Evolutionary conservation across 495 filamentous ascomycete genomes (phyloP), one percentile per base, ranked within the genome.

Genomic region (Polyplosphaeria fusca): DNA sequence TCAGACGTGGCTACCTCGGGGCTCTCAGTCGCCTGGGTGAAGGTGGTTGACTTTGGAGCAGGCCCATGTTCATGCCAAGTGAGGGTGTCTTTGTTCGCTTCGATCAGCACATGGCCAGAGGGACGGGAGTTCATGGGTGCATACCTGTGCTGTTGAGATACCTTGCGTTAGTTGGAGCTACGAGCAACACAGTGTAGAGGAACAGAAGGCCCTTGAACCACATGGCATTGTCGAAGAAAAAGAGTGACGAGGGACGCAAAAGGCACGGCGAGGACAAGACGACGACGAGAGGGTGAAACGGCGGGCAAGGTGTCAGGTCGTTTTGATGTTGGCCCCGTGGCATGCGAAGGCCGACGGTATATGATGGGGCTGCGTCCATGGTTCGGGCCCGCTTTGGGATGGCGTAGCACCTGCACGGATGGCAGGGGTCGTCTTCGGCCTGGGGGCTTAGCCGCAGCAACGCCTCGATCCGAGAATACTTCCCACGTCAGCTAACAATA

Each of bases 181-280:
- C 51, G 58, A 61, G 25, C 25, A 60, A 55, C n/a, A 42, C 52
- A 51, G 57, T 47, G 27, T 57, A 54, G 57, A 43, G 49, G 43
- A 53, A 45, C 32, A 56, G 58, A 51, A 42, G 23, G 30, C 39
- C 41, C 51, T 60, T 60, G 52, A 55, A 47, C 62, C 62, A 65
- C 62, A 65, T 65, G 56, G 62, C 62, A 65, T 65, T 56, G 37
- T 61, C 57, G 46, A 48, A 56, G 49, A 55, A n/a, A n/a, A 62
- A 11, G 59, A 62, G 47, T 46, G 59, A 62, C 52, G 26, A 35
- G 56, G 51, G 37, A 58, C 45, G 38, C 47, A 58, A n/a, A n/a
- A n/a, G n/a, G 54, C 48, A 54, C 23, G 30, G 37, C 52, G 39
- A 54, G 25, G 30, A 26, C 42, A 60, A 51, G 32, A 43, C 19